Base-by-base conservation (phyloP, 139 green algal genomes). In the Chlamydomonas incerta region DNA sequence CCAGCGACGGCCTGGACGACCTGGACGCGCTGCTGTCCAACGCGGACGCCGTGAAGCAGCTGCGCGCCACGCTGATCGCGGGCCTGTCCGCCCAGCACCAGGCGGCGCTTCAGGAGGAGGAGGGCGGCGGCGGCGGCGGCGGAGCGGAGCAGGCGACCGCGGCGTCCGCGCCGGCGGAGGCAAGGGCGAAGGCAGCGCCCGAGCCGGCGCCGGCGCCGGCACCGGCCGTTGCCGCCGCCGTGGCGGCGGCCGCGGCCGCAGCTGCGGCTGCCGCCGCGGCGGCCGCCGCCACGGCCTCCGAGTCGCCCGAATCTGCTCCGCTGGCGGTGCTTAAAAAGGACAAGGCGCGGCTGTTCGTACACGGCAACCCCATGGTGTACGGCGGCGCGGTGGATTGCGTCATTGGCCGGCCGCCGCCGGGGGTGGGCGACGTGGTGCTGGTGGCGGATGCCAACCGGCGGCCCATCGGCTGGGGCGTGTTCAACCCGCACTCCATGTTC, bases 401-500 rank as follows among this genome's bases (percentile, higher is more conserved):
- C 37, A 58, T 96, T 41, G 87, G 58, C 14, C 74, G 60, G 10
- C 57, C 63, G 31, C 35, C 74, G 17, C 92, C 92, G 33, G 69
- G 47, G 14, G 65, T 87, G 1, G 95, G 95, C 9, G 95, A 98
- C 66, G 23, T 60, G 0, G 92, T 98, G 34, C 28, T 96, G 33
- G 79, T 98, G 26, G 84, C 82, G 6, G 92, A 96, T 81, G 60
- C 73, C 3, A 63, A 81, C 3, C 79, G 90, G 21, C 37, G 46
- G 10, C 41, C 77, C 17, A 87, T 98, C 41, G 95, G 79, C 18
- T 97, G 95, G 95, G 96, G 96, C 20, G 81, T 97, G 13, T 98
- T 88, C 94, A 98, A 98, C 87, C 92, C 94, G 1, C 46, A 75
- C 34, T 95, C 88, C 57, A 96, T 97, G 93, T 98, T 96, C 74